Conservation (phyloP, 2,329 filamentous ascomycete species). For the Neopestalotiopsis sp. region DNA sequence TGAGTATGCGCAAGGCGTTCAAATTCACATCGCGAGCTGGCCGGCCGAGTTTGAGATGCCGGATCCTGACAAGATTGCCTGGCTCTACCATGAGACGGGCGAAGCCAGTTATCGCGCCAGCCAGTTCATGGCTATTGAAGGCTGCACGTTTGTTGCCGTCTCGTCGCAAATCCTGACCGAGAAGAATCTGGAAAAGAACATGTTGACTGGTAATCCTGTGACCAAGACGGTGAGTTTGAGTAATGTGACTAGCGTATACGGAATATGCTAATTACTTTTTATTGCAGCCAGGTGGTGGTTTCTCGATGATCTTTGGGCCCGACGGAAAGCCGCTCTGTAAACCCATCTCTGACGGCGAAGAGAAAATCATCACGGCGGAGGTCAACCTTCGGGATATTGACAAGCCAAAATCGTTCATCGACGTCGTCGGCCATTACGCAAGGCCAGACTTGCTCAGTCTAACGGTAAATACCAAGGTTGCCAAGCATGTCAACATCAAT, state of each 20-base stretch:
- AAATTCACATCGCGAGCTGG: slow-evolving; percentile 42
- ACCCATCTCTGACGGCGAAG: slow-evolving; percentile 42
- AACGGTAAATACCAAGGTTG: slow-evolving; percentile 41
- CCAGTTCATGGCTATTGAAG: slow-evolving; percentile 50
- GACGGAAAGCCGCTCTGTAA: slow-evolving; percentile 54
- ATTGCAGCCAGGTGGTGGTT: slow-evolving; percentile 46
- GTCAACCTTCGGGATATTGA: slow-evolving; percentile 51
- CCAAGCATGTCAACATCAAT: slow-evolving; percentile 29
- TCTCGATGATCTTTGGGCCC: slow-evolving; percentile 56
- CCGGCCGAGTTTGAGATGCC: slow-evolving; percentile 42
- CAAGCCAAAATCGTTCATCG: slow-evolving; percentile 45
- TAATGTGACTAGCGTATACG: neutral
- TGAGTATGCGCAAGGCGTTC: slow-evolving; percentile 41
- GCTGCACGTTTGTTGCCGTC: slow-evolving; percentile 46
- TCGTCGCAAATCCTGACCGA: slow-evolving; percentile 46
- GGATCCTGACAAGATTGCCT: slow-evolving; percentile 39
- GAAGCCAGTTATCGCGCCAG: slow-evolving; percentile 40
- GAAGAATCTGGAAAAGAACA: slow-evolving; percentile 45
- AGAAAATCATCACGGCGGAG: slow-evolving; percentile 57
- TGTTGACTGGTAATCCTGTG: slow-evolving; percentile 42
- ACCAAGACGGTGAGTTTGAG: slow-evolving; percentile 37
- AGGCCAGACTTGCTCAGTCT: slow-evolving; percentile 44
- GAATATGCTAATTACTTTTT: slow-evolving; percentile 22
- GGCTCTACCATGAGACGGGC: slow-evolving; percentile 42
- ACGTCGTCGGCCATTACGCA: slow-evolving; percentile 34